phyloP scores from a whole-genome alignment of 2,329 filamentous ascomycete genomes.

The Lachnellula arida region DNA sequence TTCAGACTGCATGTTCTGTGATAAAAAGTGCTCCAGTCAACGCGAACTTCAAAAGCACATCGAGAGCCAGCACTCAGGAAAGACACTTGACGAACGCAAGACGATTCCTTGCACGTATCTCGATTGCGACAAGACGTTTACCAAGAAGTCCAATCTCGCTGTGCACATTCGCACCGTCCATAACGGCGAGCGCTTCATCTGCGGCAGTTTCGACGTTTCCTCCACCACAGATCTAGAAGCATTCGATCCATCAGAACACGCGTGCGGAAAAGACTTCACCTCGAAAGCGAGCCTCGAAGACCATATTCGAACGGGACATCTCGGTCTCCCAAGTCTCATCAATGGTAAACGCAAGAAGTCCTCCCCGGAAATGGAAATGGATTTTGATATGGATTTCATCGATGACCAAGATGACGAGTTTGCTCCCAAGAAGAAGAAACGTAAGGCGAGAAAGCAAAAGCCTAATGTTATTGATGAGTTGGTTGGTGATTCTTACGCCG shows the following conservation, averaged over 20 bases:
- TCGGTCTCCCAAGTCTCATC: conserved; percentile 50
- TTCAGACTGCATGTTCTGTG: conserved; percentile 71
- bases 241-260: conserved; percentile 58
- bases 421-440: conserved; percentile 6
- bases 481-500: conserved; percentile 51
- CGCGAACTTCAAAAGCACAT: conserved; percentile 71
- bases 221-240: conserved; percentile 51
- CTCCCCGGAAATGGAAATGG: conserved; percentile 26
- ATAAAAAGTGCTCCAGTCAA: conserved; percentile 60
- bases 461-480: conserved; percentile 40
- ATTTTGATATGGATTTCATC: not conserved
- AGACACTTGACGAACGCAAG: conserved; percentile 57
- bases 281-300: conserved; percentile 77
- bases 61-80: conserved; percentile 68
- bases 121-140: conserved; percentile 73
- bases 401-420: conserved; percentile 12
- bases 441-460: conserved; percentile 10
- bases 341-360: conserved; percentile 36
- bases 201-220: conserved; percentile 62
- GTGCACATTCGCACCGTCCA: conserved; percentile 75
- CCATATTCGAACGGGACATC: conserved; percentile 77
- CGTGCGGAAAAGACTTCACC: conserved; percentile 71
- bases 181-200: conserved; percentile 72
- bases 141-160: conserved; percentile 76
- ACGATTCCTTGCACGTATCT: conserved; percentile 61